Conservation (phyloP, 169 alveolate genomes). For the Plasmodium malariae region DNA sequence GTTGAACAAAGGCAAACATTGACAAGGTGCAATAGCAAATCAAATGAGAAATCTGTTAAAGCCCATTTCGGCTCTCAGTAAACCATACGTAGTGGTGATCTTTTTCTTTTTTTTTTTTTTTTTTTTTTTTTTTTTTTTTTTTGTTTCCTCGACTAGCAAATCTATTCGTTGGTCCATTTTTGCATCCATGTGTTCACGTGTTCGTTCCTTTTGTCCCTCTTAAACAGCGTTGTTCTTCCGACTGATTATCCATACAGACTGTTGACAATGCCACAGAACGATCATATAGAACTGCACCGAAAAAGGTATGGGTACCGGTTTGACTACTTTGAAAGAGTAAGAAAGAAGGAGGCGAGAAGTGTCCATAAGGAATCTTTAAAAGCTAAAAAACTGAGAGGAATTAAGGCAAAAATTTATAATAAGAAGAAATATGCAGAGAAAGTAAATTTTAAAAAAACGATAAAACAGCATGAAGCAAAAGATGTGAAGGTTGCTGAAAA, state of each 20-base stretch:
- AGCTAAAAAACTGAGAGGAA: slow-evolving; percentile 95
- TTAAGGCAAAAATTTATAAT: slow-evolving; percentile 97
- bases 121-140: no score
- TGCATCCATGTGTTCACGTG: background rate
- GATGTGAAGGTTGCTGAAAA: slow-evolving; percentile 79
- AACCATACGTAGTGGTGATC: no score
- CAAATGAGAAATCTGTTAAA: no score
- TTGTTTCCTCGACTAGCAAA: no score
- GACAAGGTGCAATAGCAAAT: no score
- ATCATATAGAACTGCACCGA: slow-evolving; percentile 96
- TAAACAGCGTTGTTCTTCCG: no score
- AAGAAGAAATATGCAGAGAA: slow-evolving; percentile 98
- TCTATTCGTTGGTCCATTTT: no score
- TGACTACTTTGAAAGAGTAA: slow-evolving; percentile 93
- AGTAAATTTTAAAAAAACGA: slow-evolving; percentile 95
- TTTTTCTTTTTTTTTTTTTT: background rate
- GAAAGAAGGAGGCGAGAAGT: slow-evolving; percentile 96
- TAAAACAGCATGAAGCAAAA: slow-evolving; percentile 81
- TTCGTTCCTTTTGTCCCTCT: background rate
- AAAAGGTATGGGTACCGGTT: slow-evolving; percentile 96
- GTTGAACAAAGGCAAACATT: no score
- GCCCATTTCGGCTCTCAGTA: no score
- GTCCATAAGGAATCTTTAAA: slow-evolving; percentile 94
- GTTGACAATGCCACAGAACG: slow-evolving; percentile 98
- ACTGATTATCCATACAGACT: no score